Conservation (phyloP, 495 filamentous ascomycete genomes). For the Stereocaulon alpinum region DNA sequence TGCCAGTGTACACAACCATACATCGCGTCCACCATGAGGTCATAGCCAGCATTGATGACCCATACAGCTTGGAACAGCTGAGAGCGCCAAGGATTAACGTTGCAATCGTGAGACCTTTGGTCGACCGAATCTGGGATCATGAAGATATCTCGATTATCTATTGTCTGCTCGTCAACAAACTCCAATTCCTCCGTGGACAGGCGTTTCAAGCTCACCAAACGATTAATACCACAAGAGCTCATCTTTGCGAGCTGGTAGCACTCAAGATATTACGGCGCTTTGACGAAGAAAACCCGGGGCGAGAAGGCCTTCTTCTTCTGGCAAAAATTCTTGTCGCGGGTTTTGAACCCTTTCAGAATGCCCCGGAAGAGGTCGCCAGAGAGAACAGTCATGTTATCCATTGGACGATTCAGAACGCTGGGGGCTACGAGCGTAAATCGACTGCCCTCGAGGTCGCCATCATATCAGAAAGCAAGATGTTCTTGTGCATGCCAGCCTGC, state of each 20-base stretch:
- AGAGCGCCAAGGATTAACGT: slow-evolving; percentile 59
- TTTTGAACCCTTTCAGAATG: slow-evolving; percentile 62
- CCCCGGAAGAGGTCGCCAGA: slow-evolving; percentile 44
- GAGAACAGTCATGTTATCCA: slow-evolving; percentile 36
- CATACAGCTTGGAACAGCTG: slow-evolving; percentile 56
- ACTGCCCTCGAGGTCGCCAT: slow-evolving; percentile 64
- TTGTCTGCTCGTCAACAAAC: slow-evolving; percentile 61
- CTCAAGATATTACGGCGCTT: slow-evolving; percentile 54
- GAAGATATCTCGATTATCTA: slow-evolving; percentile 63
- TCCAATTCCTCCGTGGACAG: slow-evolving; percentile 59
- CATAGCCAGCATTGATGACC: slow-evolving; percentile 42
- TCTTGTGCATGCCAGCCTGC: slow-evolving; percentile 57
- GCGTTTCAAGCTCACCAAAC: slow-evolving; percentile 56
- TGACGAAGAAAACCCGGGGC: slow-evolving; percentile 55
- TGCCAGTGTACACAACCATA: slow-evolving; percentile 42
- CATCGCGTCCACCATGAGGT: slow-evolving; percentile 34
- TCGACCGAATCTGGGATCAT: slow-evolving; percentile 58
- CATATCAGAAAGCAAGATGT: slow-evolving; percentile 54
- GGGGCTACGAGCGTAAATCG: slow-evolving; percentile 47
- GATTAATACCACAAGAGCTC: slow-evolving; percentile 54
- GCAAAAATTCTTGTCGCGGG: slow-evolving; percentile 62
- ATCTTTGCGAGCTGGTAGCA: slow-evolving; percentile 59
- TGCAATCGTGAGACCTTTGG: slow-evolving; percentile 55
- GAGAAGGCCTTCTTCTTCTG: slow-evolving; percentile 50
- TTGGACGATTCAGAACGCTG: slow-evolving; percentile 37